A percentile compares a stretch with the other conserved stretches of the same genome.
phyloP scores from a whole-genome alignment of 768 basidiomycete genomes.

The Termitomyces sp. region DNA sequence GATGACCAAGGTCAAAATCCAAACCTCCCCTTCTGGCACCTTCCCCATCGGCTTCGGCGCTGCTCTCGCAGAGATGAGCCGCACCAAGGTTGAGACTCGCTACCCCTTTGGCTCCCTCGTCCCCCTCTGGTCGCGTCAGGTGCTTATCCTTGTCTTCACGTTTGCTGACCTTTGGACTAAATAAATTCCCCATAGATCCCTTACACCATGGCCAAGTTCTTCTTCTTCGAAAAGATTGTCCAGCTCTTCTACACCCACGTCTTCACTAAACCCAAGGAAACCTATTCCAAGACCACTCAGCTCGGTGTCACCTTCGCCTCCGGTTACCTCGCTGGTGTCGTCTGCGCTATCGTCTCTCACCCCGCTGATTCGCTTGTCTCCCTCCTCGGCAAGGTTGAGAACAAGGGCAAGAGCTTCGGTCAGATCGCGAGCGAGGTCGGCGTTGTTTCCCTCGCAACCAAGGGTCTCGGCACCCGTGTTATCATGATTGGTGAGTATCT shows the following conservation, averaged over 20 bases:
- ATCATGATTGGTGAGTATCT: conserved; percentile 68
- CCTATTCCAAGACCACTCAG: conserved; percentile 78
- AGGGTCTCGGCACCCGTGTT: conserved; percentile 85
- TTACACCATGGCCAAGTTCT: conserved; percentile 99
- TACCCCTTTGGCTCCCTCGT: conserved; percentile 84
- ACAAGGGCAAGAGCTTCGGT: conserved; percentile 78
- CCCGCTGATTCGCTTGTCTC: conserved; percentile 94
- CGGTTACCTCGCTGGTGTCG: conserved; percentile 93
- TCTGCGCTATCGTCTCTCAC: conserved; percentile 95
- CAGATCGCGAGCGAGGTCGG: conserved; percentile 72
- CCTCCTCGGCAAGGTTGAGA: conserved; percentile 84
- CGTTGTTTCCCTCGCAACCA: conserved; percentile 60
- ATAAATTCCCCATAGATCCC: conserved; percentile 58
- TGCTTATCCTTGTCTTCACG: conserved; percentile 18
- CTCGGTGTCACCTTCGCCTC: conserved; percentile 88
- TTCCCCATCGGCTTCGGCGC: conserved; percentile 76
- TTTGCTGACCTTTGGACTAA: neutral
- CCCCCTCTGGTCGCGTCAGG: conserved; percentile 87
- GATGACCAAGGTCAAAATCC: conserved; percentile 91
- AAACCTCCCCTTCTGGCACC: conserved; percentile 69
- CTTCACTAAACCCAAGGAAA: conserved; percentile 74
- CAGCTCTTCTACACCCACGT: conserved; percentile 86
- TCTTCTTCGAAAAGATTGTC: conserved; percentile 90
- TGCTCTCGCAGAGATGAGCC: conserved; percentile 69
- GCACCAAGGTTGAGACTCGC: conserved; percentile 64